Evolutionary conservation across 1,139 yeast genomes (phyloP), one percentile per base, ranked within the genome.

Genomic region (Kluyveromyces sp.): DNA sequence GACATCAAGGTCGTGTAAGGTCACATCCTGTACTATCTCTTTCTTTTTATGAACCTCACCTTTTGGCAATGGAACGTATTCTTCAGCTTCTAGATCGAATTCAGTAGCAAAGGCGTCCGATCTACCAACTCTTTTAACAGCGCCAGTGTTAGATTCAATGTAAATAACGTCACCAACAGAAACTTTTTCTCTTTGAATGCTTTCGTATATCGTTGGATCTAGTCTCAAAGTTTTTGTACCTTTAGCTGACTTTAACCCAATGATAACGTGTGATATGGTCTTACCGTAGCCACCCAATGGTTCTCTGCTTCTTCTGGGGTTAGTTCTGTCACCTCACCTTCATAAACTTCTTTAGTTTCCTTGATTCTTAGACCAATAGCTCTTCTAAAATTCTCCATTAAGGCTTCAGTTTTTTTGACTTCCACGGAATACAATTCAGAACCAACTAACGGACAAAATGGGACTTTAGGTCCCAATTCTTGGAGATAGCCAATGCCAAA

Each of bases 1-100:
- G 43, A 88, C 83, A 68, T 92, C 99, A 62, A 92, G 73, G 64
- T 92, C 99, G 64, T 94, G 97, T 57, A 92, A 75, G 1, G 98
- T 88, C 41, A 92, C 96, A 63, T 92, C 98, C 68, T 92, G 99
- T 25, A 94, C 96, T 58, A 92, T 89, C 68, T 92, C 98, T 68
- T 92, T 92, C 77, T 90, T 92, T 69, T 94, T 94, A 71, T 94
- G 98, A 35, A 92, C 97, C 66, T 92, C 99, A 42, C 98, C 98
- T 70, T 92, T 92, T 51, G 99, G 98, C 57, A 92, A 75, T 41
- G 98, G 98, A 33, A 94, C 99, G 65, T 92, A 92, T 67, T 92
- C 98, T 70, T 92, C 98, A 30, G 97, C 97, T 70, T 94, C 98
- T 57, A 92, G 74, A 67, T 92, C 99, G 59, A 90, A 92, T 68